A percentile compares a stretch with the other conserved stretches of the same genome.
These are phyloP conservation scores for Schizophyllum commune DNA, from an alignment of 1,284 basidiomycete genomes.

Conservation along the genomic window DNA sequence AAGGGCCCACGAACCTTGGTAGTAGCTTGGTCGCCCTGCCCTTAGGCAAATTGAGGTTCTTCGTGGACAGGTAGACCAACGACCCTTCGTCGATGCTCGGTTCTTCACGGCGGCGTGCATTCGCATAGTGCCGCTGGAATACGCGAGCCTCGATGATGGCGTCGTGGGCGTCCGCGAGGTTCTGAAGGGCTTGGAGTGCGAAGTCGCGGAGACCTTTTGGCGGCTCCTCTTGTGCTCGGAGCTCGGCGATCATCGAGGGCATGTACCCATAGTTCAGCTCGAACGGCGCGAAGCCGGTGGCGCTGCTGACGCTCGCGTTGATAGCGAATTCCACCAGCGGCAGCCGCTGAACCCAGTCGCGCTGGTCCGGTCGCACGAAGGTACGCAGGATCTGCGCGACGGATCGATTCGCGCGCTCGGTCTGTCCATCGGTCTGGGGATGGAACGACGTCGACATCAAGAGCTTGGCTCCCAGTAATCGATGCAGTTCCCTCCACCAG, in stretches of 20 bases:
- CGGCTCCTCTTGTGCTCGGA: conserved; percentile 8
- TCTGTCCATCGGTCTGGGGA: conserved; percentile 28
- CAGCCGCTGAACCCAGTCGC: conserved; percentile 36
- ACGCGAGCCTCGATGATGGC: conserved; percentile 8
- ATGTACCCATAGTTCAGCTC: conserved; percentile 6
- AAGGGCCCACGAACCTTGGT: conserved; percentile 8
- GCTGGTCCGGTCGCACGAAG: conserved; percentile 32
- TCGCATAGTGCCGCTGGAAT: conserved; percentile 19
- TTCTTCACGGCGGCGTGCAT: conserved; percentile 16
- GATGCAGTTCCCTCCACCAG: conserved; percentile 21
- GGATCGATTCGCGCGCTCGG: conserved; percentile 34
- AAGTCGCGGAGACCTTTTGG: conserved; percentile 17
- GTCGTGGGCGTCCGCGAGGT: conserved; percentile 17
- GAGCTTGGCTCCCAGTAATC: conserved; percentile 16
- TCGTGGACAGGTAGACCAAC: conserved; percentile 13
- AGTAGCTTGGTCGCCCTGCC: conserved; percentile 3
- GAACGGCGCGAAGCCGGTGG: conserved; percentile 7
- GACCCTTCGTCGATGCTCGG: conserved; percentile 1
- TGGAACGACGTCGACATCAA: conserved; percentile 22
- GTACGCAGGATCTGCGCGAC: conserved; percentile 32
- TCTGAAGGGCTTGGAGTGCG: conserved; percentile 14
- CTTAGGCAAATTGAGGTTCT: conserved; percentile 16
- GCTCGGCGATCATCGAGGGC: conserved; percentile 5
- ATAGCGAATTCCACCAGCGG: conserved; percentile 37
- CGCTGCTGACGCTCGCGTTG: conserved; percentile 19